These are phyloP conservation scores for Hymenoscyphus albidus DNA, from an alignment of 2,329 filamentous ascomycete genomes.

Conservation along the genomic window DNA sequence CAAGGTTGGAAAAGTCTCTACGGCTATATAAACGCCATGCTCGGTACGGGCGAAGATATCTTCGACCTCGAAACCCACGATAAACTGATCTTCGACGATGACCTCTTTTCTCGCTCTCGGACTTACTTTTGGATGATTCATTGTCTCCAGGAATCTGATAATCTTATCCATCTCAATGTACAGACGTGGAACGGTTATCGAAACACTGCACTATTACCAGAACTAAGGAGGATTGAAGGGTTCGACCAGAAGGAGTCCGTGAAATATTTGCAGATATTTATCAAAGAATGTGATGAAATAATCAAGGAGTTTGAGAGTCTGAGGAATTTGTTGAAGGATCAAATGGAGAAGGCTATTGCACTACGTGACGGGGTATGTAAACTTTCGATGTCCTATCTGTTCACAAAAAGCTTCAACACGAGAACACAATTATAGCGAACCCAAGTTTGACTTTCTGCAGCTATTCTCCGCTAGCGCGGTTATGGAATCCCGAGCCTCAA, in stretches of 20 bases:
- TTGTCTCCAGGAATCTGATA: conserved; percentile 11
- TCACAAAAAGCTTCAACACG: too few relatives aligned
- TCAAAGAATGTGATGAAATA: not conserved
- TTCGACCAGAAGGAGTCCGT: not conserved
- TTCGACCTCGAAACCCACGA: conserved; percentile 27
- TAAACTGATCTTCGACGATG: conserved; percentile 30
- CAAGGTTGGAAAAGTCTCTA: conserved; percentile 24
- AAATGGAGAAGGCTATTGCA: conserved; percentile 9
- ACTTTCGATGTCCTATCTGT: not conserved
- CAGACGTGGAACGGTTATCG: conserved; percentile 6
- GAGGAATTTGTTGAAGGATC: conserved; percentile 7
- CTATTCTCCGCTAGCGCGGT: conserved; percentile 32
- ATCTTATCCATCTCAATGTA: conserved; percentile 24
- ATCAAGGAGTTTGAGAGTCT: conserved; percentile 10
- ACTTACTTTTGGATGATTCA: conserved; percentile 32
- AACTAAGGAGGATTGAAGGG: not conserved
- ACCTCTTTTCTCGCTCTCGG: conserved; percentile 27
- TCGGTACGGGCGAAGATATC: conserved; percentile 22
- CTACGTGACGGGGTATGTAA: conserved; percentile 17
- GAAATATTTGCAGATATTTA: not conserved
- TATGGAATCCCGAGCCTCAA: conserved; percentile 33
- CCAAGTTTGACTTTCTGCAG: conserved; percentile 3
- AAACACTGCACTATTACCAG: not conserved
- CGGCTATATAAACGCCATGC: conserved; percentile 24
- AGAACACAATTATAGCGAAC: too few relatives aligned